These are phyloP conservation scores for Colletotrichum phormii DNA, from an alignment of 2,329 filamentous ascomycete species.

Conservation along the genomic window DNA sequence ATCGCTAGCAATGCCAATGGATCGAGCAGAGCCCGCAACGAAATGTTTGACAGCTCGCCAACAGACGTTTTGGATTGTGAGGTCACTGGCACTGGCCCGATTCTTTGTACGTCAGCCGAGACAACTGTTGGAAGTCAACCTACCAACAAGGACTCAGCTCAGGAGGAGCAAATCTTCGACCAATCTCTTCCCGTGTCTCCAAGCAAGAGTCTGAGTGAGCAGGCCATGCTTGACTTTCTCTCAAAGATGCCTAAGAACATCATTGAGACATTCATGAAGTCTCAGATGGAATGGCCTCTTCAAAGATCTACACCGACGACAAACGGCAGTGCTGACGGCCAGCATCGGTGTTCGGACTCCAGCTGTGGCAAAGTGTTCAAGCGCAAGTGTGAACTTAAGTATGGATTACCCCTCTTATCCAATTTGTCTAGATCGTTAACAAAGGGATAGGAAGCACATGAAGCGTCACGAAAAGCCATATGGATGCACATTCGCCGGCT, in stretches of 20 bases:
- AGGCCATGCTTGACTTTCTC: slow-evolving; percentile 38
- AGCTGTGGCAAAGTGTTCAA: slow-evolving; percentile 59
- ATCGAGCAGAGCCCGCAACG: neutral
- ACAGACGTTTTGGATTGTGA: neutral
- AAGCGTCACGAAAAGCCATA: slow-evolving; percentile 87
- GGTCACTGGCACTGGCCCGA: neutral
- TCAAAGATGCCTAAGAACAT: slow-evolving; percentile 45
- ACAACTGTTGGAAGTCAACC: neutral
- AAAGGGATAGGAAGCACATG: slow-evolving; percentile 77
- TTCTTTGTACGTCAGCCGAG: neutral
- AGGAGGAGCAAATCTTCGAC: neutral
- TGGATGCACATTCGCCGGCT: slow-evolving; percentile 79
- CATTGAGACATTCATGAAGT: slow-evolving; percentile 46
- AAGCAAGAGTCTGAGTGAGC: neutral
- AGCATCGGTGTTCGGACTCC: slow-evolving; percentile 21
- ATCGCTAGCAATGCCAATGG: neutral
- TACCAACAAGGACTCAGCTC: neutral
- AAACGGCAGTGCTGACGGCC: neutral
- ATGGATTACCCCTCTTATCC: slow-evolving; percentile 40
- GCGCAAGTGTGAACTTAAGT: slow-evolving; percentile 70
- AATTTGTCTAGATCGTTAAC: slow-evolving; percentile 19
- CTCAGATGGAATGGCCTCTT: neutral
- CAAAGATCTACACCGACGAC: slow-evolving; percentile 35
- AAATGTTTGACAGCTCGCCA: neutral
- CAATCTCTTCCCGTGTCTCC: neutral